Evolutionary conservation across 768 basidiomycete species (phyloP).

Genomic region (Infundibulicybe gibba): DNA sequence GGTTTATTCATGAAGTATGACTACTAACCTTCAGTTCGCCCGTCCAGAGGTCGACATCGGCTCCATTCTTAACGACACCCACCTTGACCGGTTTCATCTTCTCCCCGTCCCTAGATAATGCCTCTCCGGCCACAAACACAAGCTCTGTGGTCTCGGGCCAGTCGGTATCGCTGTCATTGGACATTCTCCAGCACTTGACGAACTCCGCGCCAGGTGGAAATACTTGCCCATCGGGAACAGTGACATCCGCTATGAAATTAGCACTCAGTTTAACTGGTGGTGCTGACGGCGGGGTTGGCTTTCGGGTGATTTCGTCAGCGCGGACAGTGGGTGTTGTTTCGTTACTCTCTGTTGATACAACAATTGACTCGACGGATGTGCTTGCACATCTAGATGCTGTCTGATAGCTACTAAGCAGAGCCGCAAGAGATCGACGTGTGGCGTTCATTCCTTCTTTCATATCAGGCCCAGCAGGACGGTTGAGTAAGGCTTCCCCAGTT

Average conservation of each 20-base stretch:
- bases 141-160: slow-evolving; percentile 74
- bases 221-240: slow-evolving; percentile 68
- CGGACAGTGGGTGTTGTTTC: background rate
- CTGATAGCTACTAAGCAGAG: slow-evolving; percentile 24
- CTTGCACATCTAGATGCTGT: slow-evolving; percentile 1
- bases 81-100: slow-evolving; percentile 35
- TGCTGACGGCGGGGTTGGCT: background rate
- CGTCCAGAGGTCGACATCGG: slow-evolving; percentile 62
- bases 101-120: slow-evolving; percentile 36
- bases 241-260: slow-evolving; percentile 60
- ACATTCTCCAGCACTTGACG: slow-evolving; percentile 77
- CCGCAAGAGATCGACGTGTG: slow-evolving; percentile 22
- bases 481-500: slow-evolving; percentile 25
- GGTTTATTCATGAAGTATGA: background rate
- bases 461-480: slow-evolving; percentile 13
- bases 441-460: slow-evolving; percentile 4
- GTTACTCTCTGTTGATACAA: slow-evolving; percentile 1
- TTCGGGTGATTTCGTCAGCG: no score
- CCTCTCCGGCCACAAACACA: slow-evolving; percentile 67
- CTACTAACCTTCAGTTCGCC: slow-evolving; percentile 65
- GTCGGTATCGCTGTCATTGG: slow-evolving; percentile 55
- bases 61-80: slow-evolving; percentile 55
- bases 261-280: slow-evolving; percentile 35
- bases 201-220: slow-evolving; percentile 86
- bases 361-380: slow-evolving; percentile 7